phyloP scores from a whole-genome alignment of 169 alveolate species.

The Eimeria brunetti region DNA sequence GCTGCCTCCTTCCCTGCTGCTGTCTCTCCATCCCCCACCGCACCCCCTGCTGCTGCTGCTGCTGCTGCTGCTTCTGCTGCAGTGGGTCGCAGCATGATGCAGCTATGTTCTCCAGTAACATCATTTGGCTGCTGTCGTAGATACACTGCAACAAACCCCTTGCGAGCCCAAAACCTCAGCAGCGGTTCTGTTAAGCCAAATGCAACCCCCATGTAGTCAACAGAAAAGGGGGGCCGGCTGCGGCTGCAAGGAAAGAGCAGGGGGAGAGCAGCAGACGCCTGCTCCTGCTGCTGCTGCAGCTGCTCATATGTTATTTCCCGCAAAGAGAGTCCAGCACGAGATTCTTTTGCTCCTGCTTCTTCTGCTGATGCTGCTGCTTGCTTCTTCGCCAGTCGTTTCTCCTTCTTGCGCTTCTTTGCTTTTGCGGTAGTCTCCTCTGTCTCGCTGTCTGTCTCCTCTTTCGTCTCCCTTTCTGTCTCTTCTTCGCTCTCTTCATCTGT shows the following conservation, averaged over 20 bases:
- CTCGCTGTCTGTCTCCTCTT: neutral
- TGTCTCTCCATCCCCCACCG: neutral
- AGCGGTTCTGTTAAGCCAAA: slow-evolving; percentile 97
- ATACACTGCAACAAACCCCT: slow-evolving; percentile 95
- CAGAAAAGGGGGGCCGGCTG: slow-evolving; percentile 85
- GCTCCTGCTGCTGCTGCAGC: slow-evolving; percentile 10
- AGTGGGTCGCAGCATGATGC: slow-evolving; percentile 92
- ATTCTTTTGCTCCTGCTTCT: neutral
- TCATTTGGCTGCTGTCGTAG: slow-evolving; percentile 96
- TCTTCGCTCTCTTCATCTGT: slow-evolving; percentile 28
- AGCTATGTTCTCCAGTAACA: slow-evolving; percentile 98
- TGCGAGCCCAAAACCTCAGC: slow-evolving; percentile 97
- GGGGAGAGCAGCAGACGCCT: slow-evolving; percentile 86
- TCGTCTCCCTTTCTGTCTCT: neutral
- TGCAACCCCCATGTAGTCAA: slow-evolving; percentile 98
- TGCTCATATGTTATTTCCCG: neutral
- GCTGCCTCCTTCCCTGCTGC: neutral
- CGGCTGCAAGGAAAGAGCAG: slow-evolving; percentile 89
- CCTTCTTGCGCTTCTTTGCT: slow-evolving; percentile 29
- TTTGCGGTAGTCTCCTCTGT: neutral
- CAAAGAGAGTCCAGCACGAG: slow-evolving; percentile 45
- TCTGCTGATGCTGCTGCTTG: slow-evolving; percentile 10
- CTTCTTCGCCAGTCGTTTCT: neutral
- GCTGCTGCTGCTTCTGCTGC: slow-evolving; percentile 33
- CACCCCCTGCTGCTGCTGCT: slow-evolving; percentile 2